Evolutionary conservation across 2,329 filamentous ascomycete genomes (phyloP).

Genomic region (Hortaea sp.): DNA sequence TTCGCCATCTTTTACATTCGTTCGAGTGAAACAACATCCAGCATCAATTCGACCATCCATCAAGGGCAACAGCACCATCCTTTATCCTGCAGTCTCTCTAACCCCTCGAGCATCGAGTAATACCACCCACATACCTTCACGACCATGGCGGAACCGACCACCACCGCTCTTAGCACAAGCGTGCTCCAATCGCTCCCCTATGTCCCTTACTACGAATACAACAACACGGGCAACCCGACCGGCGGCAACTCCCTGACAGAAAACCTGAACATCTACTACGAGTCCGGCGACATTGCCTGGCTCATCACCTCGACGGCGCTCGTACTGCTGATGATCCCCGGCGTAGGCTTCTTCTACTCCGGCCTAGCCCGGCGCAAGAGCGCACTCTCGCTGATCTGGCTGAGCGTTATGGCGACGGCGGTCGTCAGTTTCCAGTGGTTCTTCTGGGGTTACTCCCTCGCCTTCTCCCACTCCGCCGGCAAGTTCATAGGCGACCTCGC

Average conservation of each 20-base stretch:
- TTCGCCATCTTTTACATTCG: too few species aligned
- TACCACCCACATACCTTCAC: not conserved
- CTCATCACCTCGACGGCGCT: slow-evolving; percentile 66
- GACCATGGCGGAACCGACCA: not conserved
- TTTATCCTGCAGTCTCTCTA: not conserved
- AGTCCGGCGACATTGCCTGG: slow-evolving; percentile 78
- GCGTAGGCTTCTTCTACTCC: slow-evolving; percentile 89
- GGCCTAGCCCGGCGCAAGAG: slow-evolving; percentile 83
- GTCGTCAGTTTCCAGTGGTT: slow-evolving; percentile 88
- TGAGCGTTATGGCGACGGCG: slow-evolving; percentile 70
- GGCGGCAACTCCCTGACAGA: slow-evolving; percentile 58
- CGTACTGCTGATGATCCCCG: slow-evolving; percentile 85
- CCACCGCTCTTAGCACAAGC: not conserved
- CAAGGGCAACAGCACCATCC: not conserved
- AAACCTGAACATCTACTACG: slow-evolving; percentile 78
- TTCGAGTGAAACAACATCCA: too few species aligned
- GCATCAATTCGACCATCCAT: too few species aligned
- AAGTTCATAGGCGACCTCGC: slow-evolving; percentile 67
- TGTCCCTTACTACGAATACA: slow-evolving; percentile 28
- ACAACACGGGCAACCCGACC: slow-evolving; percentile 54
- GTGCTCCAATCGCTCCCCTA: slow-evolving; percentile 9
- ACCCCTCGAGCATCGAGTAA: not conserved
- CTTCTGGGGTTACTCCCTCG: slow-evolving; percentile 83
- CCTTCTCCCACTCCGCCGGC: slow-evolving; percentile 69
- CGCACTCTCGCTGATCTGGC: slow-evolving; percentile 74